Evolutionary conservation across 148 eudicot genomes (phyloP).

Genomic region (Vaccinium macrocarpon): DNA sequence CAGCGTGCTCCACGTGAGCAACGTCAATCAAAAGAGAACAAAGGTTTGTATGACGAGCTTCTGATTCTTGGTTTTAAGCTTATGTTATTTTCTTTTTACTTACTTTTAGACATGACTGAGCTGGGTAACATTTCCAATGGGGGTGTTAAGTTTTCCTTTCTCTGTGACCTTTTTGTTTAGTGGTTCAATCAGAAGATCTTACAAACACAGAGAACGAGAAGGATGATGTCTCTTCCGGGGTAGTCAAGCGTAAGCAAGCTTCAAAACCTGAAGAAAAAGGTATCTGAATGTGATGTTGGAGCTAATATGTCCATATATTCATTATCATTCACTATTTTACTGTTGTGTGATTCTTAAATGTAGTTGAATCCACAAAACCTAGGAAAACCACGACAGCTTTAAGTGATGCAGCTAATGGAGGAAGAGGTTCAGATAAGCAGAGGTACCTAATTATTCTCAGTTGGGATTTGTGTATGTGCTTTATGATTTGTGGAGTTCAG

Average conservation of each 20-base stretch:
- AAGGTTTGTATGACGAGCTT: constrained; percentile 40
- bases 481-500: constrained; percentile 4
- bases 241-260: not conserved
- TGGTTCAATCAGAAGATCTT: constrained; percentile 35
- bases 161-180: constrained; percentile 17
- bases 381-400: constrained; percentile 33
- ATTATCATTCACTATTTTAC: not conserved
- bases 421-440: constrained; percentile 61
- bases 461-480: constrained; percentile 10
- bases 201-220: constrained; percentile 18
- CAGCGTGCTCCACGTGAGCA: constrained; percentile 81
- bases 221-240: not conserved
- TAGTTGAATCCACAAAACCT: constrained; percentile 33
- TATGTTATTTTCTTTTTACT: not conserved
- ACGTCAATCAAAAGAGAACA: constrained; percentile 61
- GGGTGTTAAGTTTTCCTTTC: not conserved
- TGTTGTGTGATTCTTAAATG: not conserved
- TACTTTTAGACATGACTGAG: not conserved
- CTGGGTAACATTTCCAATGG: not conserved
- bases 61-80: not conserved
- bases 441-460: constrained; percentile 34
- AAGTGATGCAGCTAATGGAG: constrained; percentile 36
- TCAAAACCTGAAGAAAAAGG: not conserved
- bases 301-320: not conserved
- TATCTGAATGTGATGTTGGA: not conserved